Evolutionary conservation across 1,284 basidiomycete genomes (phyloP).

Genomic region (Peniophora sp.): DNA sequence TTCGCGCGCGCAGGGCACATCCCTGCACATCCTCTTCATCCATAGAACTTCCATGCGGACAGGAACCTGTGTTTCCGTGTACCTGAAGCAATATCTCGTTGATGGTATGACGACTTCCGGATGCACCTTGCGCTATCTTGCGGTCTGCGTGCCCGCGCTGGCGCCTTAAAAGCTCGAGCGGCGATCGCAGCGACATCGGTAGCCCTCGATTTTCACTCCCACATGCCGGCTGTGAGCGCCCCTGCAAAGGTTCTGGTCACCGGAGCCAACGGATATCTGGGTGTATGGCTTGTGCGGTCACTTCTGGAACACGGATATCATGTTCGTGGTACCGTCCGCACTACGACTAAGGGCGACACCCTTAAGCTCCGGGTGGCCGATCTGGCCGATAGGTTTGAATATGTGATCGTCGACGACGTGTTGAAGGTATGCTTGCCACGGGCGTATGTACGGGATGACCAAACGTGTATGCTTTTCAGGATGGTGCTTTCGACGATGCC

Average conservation of each 20-base stretch:
- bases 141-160: too few relatives aligned
- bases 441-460: neutral
- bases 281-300: constrained; percentile 27
- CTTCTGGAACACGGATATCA: constrained; percentile 34
- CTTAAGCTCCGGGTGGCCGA: constrained; percentile 37
- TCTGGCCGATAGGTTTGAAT: constrained; percentile 37
- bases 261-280: constrained; percentile 36
- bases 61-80: too few relatives aligned
- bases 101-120: too few relatives aligned
- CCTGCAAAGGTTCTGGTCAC: constrained; percentile 27
- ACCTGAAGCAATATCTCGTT: too few relatives aligned
- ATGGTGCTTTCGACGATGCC: constrained; percentile 26
- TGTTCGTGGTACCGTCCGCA: constrained; percentile 52
- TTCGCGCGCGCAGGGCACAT: too few relatives aligned
- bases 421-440: constrained; percentile 33
- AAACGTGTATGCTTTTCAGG: constrained; percentile 2
- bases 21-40: too few relatives aligned
- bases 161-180: too few relatives aligned
- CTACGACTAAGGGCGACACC: constrained; percentile 40
- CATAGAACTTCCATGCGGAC: too few relatives aligned
- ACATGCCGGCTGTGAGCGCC: constrained; percentile 21
- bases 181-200: neutral
- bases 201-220: neutral
- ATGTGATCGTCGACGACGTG: constrained; percentile 50
- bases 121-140: too few relatives aligned